Percentiles rank a stretch among this genome's conserved stretches.
These are phyloP conservation scores for Aspergillus sp. DNA, from an alignment of 2,329 filamentous ascomycete species.

Conservation along the genomic window DNA sequence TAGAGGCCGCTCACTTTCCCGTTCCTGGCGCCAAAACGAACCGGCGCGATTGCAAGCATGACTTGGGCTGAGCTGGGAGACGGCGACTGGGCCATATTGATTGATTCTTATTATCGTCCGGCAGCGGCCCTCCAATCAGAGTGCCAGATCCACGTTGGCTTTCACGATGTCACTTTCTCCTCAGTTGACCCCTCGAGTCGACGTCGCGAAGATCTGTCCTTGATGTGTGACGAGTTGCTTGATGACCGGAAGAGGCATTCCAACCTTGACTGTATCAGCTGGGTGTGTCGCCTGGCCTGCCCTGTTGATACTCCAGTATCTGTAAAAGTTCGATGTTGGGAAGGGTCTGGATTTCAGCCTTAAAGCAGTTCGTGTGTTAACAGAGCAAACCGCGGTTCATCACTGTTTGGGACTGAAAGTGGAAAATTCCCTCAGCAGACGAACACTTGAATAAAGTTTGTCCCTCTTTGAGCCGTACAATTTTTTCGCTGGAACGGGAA, in stretches of 20 bases:
- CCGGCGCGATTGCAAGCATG: conserved; percentile 13
- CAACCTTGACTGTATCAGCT: conserved; percentile 1
- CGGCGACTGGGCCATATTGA: conserved; percentile 14
- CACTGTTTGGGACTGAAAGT: not conserved
- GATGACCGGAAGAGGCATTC: not conserved
- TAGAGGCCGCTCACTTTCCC: conserved; percentile 22
- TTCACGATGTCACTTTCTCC: conserved; percentile 1
- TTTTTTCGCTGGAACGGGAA: conserved; percentile 1
- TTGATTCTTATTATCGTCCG: conserved; percentile 9
- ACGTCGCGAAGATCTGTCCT: not conserved
- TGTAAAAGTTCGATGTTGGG: not conserved
- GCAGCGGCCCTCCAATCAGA: conserved; percentile 8
- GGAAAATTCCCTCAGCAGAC: conserved; percentile 2
- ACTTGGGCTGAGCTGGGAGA: not conserved
- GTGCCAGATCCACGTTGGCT: not conserved
- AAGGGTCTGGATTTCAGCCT: not conserved
- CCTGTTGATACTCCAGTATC: not conserved
- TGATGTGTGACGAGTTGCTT: not conserved
- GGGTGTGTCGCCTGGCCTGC: conserved; percentile 1
- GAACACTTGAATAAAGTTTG: not conserved
- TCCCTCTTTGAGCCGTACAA: not conserved
- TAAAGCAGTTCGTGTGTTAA: not conserved
- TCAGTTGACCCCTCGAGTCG: conserved; percentile 6
- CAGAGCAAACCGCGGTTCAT: conserved; percentile 2
- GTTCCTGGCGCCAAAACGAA: conserved; percentile 26